Base-by-base conservation (phyloP, 2,329 filamentous ascomycete species). In the Aspergillus tamarii region DNA sequence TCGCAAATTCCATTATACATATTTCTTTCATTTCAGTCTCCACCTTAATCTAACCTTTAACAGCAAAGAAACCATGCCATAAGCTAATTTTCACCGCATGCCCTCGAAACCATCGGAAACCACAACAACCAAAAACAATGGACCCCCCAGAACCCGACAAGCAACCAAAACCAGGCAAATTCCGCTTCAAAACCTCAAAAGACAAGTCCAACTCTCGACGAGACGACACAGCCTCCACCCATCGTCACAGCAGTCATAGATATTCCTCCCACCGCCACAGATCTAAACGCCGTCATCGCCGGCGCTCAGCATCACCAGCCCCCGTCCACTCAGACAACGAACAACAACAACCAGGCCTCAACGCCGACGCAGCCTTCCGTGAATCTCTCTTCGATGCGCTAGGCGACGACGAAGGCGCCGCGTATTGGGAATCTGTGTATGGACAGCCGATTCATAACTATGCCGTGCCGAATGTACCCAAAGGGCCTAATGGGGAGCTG, bases 371-470 rank as follows among this genome's bases (percentile, higher is more conserved):
- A 0, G 93, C 94, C 0, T 99, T 99, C 77, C 89, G 92, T 34
- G 92, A 96, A 77, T 97, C 93, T 0, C 88, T 99, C 6, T 98
- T 98, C 80, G 95, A 99, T 77, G 95, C 95, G 36, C 90, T 99
- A 78, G 94, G 93, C 43, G 95, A 99, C 78, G 94, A 98, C 74
- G 95, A 99, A 80, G 95, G 94, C 54, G 95, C 95, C 2, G 87
- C 89, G 9, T 99, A 95, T 81, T 99, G 95, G 95, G 91, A 97
- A 77, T 88, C 88, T 19, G 92, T 99, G n/a, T 99, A 98, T 78
- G 94, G 93, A 1, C 94, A 98, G 76, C 94, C 95, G 0, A 91
- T 98, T 57, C 93, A 97, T 78, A 87, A 88, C 8, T 97, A 96
- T 75, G 76, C 87, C 0, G 83, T 85, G 30, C 83, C 84, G 0